Percentiles rank a stretch among this genome's conserved stretches.
These are phyloP conservation scores for Grosmannia clavigera DNA, from an alignment of 2,329 filamentous ascomycete genomes.

Conservation along the genomic window DNA sequence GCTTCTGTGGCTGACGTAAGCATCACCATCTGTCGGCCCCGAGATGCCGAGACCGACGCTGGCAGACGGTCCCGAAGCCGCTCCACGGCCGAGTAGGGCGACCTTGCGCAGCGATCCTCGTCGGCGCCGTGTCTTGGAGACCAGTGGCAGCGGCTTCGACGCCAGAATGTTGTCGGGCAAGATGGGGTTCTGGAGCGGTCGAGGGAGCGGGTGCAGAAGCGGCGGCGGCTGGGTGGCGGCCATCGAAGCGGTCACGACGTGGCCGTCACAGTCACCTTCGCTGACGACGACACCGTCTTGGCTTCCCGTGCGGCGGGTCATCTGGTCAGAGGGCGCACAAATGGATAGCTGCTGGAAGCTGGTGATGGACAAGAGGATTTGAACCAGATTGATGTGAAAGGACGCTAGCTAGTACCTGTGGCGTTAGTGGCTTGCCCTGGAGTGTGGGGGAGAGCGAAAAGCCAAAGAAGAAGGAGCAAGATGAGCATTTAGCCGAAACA, in stretches of 20 bases:
- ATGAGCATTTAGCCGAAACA: no score
- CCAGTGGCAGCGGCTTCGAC: conserved; percentile 15
- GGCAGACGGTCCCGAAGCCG: background rate
- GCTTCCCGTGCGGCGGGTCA: conserved; percentile 7
- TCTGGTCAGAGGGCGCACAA: background rate
- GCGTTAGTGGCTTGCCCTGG: no score
- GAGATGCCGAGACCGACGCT: conserved; percentile 33
- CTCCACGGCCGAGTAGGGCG: conserved; percentile 65
- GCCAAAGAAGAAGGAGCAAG: no score
- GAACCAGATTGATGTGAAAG: background rate
- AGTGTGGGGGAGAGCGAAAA: no score
- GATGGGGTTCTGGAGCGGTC: background rate
- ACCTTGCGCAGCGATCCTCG: conserved; percentile 82
- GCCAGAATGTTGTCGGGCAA: conserved; percentile 15
- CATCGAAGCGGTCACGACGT: background rate
- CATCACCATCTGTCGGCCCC: conserved; percentile 31
- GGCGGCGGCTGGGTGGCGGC: background rate
- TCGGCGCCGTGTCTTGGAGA: conserved; percentile 49
- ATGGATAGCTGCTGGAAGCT: no score
- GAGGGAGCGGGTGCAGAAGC: background rate
- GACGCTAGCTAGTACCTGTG: no score
- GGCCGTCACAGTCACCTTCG: background rate
- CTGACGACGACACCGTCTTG: background rate
- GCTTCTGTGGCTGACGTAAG: background rate
- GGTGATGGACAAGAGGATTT: background rate